These are phyloP conservation scores for Cystofilobasidium ferigula DNA, from an alignment of 768 basidiomycete genomes.

Conservation along the genomic window DNA sequence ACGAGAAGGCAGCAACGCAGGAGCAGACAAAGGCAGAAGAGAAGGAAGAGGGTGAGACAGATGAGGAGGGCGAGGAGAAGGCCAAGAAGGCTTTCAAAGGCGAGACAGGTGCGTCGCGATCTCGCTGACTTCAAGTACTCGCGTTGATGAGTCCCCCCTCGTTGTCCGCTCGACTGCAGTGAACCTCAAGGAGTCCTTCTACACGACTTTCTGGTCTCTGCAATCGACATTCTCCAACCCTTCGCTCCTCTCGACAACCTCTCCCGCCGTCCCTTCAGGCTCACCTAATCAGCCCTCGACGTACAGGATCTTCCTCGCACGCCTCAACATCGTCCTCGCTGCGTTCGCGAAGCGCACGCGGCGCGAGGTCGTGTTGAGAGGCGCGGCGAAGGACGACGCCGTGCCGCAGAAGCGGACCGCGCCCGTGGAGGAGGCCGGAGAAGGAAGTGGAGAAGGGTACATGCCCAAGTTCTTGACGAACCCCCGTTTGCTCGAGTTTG, in stretches of 20 bases:
- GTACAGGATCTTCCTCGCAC: constrained; percentile 30
- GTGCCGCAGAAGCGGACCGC: constrained; percentile 43
- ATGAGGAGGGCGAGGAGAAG: constrained; percentile 15
- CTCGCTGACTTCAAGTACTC: background rate
- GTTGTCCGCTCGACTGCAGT: background rate
- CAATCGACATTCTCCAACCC: constrained; percentile 78
- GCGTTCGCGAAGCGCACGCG: constrained; percentile 76
- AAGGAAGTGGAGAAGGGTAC: constrained; percentile 41
- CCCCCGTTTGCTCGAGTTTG: constrained; percentile 72
- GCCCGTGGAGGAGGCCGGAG: constrained; percentile 29
- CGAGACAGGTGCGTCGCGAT: constrained; percentile 15
- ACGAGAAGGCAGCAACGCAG: background rate
- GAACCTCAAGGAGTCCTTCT: constrained; percentile 28
- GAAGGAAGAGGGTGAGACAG: background rate
- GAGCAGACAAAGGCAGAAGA: background rate
- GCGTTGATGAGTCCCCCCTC: no score
- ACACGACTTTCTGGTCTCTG: constrained; percentile 43
- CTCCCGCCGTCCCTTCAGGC: background rate
- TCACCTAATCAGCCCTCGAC: background rate
- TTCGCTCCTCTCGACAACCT: constrained; percentile 38
- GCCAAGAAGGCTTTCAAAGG: constrained; percentile 13
- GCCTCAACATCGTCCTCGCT: constrained; percentile 60
- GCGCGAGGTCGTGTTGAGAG: constrained; percentile 80
- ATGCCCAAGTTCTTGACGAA: constrained; percentile 89
- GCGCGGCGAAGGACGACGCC: constrained; percentile 63